Percentiles rank a stretch among this genome's conserved stretches.
Conservation (phyloP, 148 eudicot species). For the Cornus florida region DNA sequence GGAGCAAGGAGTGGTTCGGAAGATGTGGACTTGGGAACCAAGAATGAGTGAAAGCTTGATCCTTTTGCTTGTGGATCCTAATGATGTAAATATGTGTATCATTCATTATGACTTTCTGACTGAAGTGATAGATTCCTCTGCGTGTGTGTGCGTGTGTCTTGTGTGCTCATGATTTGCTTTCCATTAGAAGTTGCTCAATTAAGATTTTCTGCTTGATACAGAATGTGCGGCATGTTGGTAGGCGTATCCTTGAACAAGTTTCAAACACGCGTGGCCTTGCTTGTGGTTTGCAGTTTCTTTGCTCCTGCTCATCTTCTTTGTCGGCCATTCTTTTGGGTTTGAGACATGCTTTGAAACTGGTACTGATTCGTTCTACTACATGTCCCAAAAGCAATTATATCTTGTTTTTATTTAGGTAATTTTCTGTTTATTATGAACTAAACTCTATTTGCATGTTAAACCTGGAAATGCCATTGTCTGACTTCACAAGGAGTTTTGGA, state of each 20-base stretch:
- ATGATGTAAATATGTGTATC: slow-evolving; percentile 58
- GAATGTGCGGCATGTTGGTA: slow-evolving; percentile 83
- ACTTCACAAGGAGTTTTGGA: not conserved
- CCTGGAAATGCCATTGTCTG: not conserved
- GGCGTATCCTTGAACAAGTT: slow-evolving; percentile 80
- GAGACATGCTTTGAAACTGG: slow-evolving; percentile 84
- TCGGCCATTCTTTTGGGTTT: slow-evolving; percentile 60
- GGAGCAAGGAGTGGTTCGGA: slow-evolving; percentile 72
- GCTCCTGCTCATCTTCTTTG: slow-evolving; percentile 61
- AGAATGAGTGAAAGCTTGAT: slow-evolving; percentile 86
- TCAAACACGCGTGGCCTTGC: slow-evolving; percentile 74
- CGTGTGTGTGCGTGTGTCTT: not conserved
- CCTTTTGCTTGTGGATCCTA: slow-evolving; percentile 89
- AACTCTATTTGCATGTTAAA: not conserved
- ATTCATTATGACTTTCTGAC: slow-evolving; percentile 8
- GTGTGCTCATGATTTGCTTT: slow-evolving; percentile 5
- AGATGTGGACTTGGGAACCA: slow-evolving; percentile 92
- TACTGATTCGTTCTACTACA: slow-evolving; percentile 24
- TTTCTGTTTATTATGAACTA: not conserved
- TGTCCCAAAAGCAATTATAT: not conserved
- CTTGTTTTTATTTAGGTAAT: not conserved
- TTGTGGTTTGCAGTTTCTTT: slow-evolving; percentile 85
- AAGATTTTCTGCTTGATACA: slow-evolving; percentile 43
- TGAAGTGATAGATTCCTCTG: slow-evolving; percentile 4
- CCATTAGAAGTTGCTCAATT: slow-evolving; percentile 4